phyloP scores from a whole-genome alignment of 176 grass and related monocot species.

The Carex scoparia region DNA sequence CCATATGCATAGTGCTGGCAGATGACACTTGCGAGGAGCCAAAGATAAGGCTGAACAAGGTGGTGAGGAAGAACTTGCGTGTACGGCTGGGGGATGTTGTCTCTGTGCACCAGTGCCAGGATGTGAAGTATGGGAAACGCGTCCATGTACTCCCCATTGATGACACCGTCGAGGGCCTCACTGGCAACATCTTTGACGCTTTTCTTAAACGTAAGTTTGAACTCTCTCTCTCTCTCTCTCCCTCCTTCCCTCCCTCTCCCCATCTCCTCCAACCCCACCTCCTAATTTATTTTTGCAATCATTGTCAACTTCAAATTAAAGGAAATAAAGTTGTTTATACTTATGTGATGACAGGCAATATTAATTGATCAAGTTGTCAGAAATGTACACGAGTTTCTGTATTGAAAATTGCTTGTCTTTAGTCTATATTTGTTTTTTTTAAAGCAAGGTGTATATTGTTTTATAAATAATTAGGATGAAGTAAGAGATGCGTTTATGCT shows the following conservation, averaged over 20 bases:
- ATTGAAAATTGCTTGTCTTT: not conserved
- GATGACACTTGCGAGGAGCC: slow-evolving; percentile 72
- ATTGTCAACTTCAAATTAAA: not conserved
- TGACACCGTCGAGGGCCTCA: slow-evolving; percentile 67
- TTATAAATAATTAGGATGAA: not conserved
- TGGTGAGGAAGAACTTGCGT: slow-evolving; percentile 63
- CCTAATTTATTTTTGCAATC: not conserved
- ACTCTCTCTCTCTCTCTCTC: not conserved
- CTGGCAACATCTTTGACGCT: slow-evolving; percentile 59
- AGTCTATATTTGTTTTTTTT: not conserved
- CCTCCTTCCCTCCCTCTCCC: not conserved
- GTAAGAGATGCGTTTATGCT: not conserved
- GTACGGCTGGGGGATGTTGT: slow-evolving; percentile 65
- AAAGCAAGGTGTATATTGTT: not conserved
- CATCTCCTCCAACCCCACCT: not conserved
- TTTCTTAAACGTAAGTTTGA: slow-evolving; percentile 63
- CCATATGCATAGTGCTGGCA: slow-evolving; percentile 55
- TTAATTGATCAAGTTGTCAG: not conserved
- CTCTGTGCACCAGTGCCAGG: slow-evolving; percentile 79
- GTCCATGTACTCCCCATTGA: slow-evolving; percentile 76
- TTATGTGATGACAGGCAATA: not conserved
- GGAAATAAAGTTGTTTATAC: not conserved
- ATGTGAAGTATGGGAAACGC: slow-evolving; percentile 74
- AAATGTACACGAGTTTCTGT: not conserved
- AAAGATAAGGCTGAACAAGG: slow-evolving; percentile 83